Conservation (phyloP, 768 basidiomycete species). For the Boletus edulis region DNA sequence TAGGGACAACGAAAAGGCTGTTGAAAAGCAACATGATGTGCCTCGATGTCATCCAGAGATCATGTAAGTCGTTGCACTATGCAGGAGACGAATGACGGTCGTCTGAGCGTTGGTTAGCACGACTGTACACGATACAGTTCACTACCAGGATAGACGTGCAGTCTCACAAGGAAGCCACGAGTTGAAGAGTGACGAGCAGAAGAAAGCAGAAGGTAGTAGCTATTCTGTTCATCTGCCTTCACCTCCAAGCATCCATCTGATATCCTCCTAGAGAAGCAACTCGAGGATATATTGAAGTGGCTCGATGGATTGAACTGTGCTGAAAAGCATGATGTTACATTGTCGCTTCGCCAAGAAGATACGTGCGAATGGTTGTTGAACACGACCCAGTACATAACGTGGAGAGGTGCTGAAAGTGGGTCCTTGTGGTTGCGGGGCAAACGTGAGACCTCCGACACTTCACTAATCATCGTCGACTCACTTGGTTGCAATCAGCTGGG, state of each 20-base stretch:
- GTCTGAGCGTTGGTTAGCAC: background rate
- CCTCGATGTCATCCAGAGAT: too few relatives aligned
- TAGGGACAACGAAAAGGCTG: background rate
- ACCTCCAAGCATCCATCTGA: background rate
- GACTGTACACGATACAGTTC: too few relatives aligned
- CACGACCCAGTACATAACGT: background rate
- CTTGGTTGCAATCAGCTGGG: background rate
- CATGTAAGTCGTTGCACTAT: background rate
- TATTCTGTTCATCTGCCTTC: background rate
- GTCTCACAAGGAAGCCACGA: background rate
- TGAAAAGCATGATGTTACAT: slow-evolving; percentile 2
- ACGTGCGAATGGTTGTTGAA: slow-evolving; percentile 6
- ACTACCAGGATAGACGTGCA: too few relatives aligned
- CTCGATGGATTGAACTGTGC: slow-evolving; percentile 1
- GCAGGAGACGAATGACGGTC: too few relatives aligned
- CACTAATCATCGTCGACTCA: background rate
- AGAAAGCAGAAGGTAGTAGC: background rate
- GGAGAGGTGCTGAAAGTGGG: background rate
- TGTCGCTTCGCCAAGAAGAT: background rate
- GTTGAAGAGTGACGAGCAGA: background rate
- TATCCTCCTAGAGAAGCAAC: background rate
- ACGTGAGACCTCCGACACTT: background rate
- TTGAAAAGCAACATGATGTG: too few relatives aligned
- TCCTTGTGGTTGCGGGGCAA: slow-evolving; percentile 10
- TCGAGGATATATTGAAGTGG: background rate